Base-by-base conservation (phyloP, 495 filamentous ascomycete genomes). In the Penicillium coffeae region DNA sequence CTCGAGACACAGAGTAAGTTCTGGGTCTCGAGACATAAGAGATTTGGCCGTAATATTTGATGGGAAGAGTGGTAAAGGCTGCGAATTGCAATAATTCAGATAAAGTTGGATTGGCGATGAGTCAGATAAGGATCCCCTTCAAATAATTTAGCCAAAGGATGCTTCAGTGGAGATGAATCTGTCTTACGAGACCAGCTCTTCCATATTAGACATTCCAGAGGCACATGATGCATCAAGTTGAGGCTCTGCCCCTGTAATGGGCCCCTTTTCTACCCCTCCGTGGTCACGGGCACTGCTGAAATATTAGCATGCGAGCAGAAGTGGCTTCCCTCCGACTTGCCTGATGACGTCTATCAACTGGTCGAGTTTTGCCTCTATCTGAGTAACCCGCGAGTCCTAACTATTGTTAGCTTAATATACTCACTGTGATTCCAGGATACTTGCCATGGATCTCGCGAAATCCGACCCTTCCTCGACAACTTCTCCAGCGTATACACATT, bases 31-130 rank as follows among this genome's bases (percentile, higher is more conserved):
- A 9, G 34, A 45, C 15, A 37, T 48, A 2, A 71, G 20, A 12
- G 55, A 59, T n/a, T 50, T 44, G 6, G 62, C 7, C 42, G 63
- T 64, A 0, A 43, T 45, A 16, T 51, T 41, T 6, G 44, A 46
- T 10, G 66, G 49, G 35, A 74, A 74, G 15, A 74, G 42, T 15
- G 66, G 65, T 3, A 74, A 48, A 16, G 71, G 70, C 34, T 74
- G 71, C 8, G 58, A 9, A 30, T 22, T 36, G 22, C 38, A 41
- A 34, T 21, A 33, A 21, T 38, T 51, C 13, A 44, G 40, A 16
- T 20, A n/a, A 7, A 32, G 6, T 8, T 34, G 34, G 8, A 18
- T 8, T 16, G 16, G 20, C 20, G 15, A 22, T 35, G n/a, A 6
- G 13, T 48, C 48, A 18, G 45, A 34, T 1, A 41, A 45, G 13